Evolutionary conservation across 345 rosid species (phyloP), one percentile per base, ranked within the genome.

Genomic region (Eucalyptus sp.): DNA sequence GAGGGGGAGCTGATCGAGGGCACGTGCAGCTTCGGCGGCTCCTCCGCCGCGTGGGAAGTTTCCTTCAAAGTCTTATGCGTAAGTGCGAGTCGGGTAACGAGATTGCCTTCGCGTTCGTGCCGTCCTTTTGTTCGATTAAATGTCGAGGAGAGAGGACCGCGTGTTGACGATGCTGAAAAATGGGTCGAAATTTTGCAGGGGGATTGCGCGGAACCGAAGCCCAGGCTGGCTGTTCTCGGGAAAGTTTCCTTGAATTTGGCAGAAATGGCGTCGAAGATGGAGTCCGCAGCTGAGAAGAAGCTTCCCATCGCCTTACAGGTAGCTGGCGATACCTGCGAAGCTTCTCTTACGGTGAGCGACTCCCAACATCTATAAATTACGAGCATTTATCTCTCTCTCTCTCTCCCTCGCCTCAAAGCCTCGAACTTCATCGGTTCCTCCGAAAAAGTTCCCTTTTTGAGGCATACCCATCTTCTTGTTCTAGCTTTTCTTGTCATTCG

Each of bases 1-100:
- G 93, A 93, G 7, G 93, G 91, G 27, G 83, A 76, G 83, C 83
- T 76, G 83, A 92, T 93, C 51, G 93, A 91, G 62, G 88, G 68
- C 27, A 25, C 90, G 20, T 89, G 91, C 87, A 25, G 79, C 76
- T 89, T 92, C 41, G 88, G 71, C 33, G 20, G 87, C 29, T 89
- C 90, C 5, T 86, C 89, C 49, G 46, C 84, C 89, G 79, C 93
- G 9, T 92, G 93, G 94, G 83, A 86, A 31, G 86, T 93, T 5
- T 90, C 91, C 17, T 93, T 93, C 62, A 81, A 41, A 18, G 89
- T 93, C 15, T 46, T 91, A 62, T 86, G 33, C 58, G 95, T 93
- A 76, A 76, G 83, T 54, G 50, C 41, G 66, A 86, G 58, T 18
- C 17, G 15, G 87, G 16, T n/a, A 15, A n/a, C 29, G 58, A 52